Evolutionary conservation across 164 flowering plant species (phyloP).

Genomic region (Liquidambar formosana): DNA sequence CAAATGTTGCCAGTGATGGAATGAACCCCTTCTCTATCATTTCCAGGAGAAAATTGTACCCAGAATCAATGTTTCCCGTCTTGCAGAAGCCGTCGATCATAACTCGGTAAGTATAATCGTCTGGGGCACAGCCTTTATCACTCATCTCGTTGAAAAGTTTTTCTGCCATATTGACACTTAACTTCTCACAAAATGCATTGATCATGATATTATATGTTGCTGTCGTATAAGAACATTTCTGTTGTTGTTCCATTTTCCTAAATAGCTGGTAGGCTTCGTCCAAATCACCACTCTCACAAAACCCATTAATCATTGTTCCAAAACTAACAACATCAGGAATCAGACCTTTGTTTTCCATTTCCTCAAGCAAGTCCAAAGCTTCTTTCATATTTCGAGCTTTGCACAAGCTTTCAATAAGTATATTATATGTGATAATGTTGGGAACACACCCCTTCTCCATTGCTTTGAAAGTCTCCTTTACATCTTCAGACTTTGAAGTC

Average conservation of each 20-base stretch:
- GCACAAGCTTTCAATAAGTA: conserved; percentile 73
- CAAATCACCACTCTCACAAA: conserved; percentile 60
- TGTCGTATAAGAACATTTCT: conserved; percentile 46
- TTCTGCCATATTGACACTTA: conserved; percentile 48
- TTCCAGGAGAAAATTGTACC: conserved; percentile 49
- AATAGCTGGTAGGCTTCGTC: conserved; percentile 67
- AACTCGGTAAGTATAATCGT: conserved; percentile 68
- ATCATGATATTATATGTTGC: conserved; percentile 77
- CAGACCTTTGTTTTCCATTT: conserved; percentile 55
- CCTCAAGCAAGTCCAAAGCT: conserved; percentile 56
- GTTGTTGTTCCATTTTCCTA: conserved; percentile 40
- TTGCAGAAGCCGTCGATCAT: conserved; percentile 82
- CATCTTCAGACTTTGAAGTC: conserved; percentile 57
- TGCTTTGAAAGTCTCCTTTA: conserved; percentile 62
- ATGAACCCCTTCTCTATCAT: conserved; percentile 54
- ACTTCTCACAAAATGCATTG: conserved; percentile 59
- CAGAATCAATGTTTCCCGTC: conserved; percentile 54
- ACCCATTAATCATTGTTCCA: conserved; percentile 70
- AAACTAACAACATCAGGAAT: conserved; percentile 62
- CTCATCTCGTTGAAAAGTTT: conserved; percentile 66
- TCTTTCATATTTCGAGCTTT: conserved; percentile 52
- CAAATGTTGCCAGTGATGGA: conserved; percentile 72
- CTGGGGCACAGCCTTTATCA: conserved; percentile 48
- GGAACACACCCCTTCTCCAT: conserved; percentile 66
- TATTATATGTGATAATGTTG: conserved; percentile 72